phyloP scores from a whole-genome alignment of 495 filamentous ascomycete species.

The Staphylotrichum tortipilum region DNA sequence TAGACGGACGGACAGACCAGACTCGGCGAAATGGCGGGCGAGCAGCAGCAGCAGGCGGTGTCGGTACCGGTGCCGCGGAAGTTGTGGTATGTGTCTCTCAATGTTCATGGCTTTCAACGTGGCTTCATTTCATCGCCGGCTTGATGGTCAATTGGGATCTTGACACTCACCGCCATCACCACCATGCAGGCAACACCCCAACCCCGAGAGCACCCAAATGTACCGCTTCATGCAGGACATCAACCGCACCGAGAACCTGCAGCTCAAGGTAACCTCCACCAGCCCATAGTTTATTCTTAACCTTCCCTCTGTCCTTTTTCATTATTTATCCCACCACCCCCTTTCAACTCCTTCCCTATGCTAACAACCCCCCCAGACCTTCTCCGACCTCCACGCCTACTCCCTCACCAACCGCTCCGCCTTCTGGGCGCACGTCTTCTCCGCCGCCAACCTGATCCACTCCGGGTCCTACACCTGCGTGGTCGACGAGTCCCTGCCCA shows the following conservation, averaged over 20 bases:
- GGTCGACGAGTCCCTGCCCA: slow-evolving; percentile 58
- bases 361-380: no score
- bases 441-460: slow-evolving; percentile 50
- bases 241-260: slow-evolving; percentile 34
- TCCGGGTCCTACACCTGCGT: slow-evolving; percentile 48
- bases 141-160: no score
- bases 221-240: slow-evolving; percentile 42
- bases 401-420: slow-evolving; percentile 28
- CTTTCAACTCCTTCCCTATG: no score
- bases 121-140: no score
- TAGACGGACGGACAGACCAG: no score
- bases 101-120: no score
- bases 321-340: neutral
- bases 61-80: slow-evolving; percentile 33
- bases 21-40: neutral
- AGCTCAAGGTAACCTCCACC: slow-evolving; percentile 32
- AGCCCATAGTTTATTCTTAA: neutral
- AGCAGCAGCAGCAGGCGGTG: neutral
- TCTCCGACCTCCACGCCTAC: slow-evolving; percentile 11
- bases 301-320: no score
- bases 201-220: slow-evolving; percentile 45
- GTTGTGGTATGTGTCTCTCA: slow-evolving; percentile 22
- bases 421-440: slow-evolving; percentile 61
- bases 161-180: no score
- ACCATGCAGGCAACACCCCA: slow-evolving; percentile 40